Conservation (phyloP, 768 basidiomycete genomes). For the Tylopilus cervinicoccineus region DNA sequence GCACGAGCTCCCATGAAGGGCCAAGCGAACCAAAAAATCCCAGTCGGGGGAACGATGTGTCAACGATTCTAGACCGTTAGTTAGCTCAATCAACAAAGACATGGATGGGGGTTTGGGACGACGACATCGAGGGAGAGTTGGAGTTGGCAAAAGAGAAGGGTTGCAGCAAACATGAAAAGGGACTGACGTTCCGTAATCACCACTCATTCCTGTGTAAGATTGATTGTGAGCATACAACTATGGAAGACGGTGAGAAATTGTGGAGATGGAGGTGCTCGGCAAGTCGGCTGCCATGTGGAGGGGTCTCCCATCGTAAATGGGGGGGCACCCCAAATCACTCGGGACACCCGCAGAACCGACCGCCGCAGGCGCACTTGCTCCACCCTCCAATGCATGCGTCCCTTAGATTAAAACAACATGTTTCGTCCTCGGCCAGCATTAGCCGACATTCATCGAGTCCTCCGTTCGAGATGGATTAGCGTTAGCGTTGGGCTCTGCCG, state of each 20-base stretch:
- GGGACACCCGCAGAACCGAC: conserved; percentile 16
- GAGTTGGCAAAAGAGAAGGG: conserved; percentile 16
- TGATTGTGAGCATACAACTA: conserved; percentile 27
- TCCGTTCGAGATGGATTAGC: conserved; percentile 19
- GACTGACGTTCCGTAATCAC: conserved; percentile 28
- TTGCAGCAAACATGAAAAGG: conserved; percentile 17
- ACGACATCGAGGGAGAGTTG: conserved; percentile 13
- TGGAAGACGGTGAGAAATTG: conserved; percentile 31
- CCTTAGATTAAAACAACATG: conserved; percentile 24
- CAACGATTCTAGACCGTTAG: conserved; percentile 22
- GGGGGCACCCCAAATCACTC: conserved; percentile 28
- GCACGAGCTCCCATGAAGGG: neutral
- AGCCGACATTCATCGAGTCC: conserved; percentile 32
- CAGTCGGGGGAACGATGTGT: conserved; percentile 27
- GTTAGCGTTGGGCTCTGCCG: conserved; percentile 10
- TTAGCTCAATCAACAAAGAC: conserved; percentile 25
- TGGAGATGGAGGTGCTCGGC: conserved; percentile 31
- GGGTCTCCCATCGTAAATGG: conserved; percentile 5
- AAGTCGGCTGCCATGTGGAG: conserved; percentile 28
- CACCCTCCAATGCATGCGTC: conserved; percentile 14
- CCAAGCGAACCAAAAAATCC: conserved; percentile 28
- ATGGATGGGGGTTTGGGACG: conserved; percentile 13
- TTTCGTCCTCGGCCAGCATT: conserved; percentile 16
- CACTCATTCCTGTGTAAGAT: conserved; percentile 31
- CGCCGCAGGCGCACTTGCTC: conserved; percentile 22